Evolutionary conservation across 371 early-diverging fungal genomes (phyloP), one percentile per base, ranked within the genome.

Genomic region (Zychaea mexicana): DNA sequence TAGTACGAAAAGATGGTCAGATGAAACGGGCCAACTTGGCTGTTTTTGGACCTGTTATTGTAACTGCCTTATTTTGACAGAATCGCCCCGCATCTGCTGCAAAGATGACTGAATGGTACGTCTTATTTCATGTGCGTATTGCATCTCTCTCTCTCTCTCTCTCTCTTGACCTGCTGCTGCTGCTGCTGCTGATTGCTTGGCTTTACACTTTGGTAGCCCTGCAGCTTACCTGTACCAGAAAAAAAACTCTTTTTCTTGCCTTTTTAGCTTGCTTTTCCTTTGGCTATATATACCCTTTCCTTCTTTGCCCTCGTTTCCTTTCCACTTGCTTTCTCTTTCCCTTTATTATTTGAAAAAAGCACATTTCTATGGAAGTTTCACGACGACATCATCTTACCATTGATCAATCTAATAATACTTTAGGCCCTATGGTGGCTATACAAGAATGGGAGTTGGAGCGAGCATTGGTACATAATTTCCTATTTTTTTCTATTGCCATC

Each of bases 391-490:
- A 5, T 33, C 8, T 12, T 33, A 55, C 55, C 28, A 47, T 63
- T 27, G 65, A 68, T 42, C 54, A 70, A 57, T 68, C 67, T 46
- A 64, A 57, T 21, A 76, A 61, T 28, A 76, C 76, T 8, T 46
- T 76, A 19, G 71, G 73, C 3, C 73, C 76, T 10, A 42, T 53
- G 33, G 39, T 70, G 3, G 71, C 73, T 68, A 72, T 76, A 12
- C 67, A 70, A 33, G 76, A 76, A 28, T 76, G 76, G 76, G 76
- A 76, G 61, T 64, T 72, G 0, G 76, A 76, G 54, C 63, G 76
- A 65, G 76, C 68, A 9, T 68, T 68, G 24, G 76, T 76, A 72
- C n/a, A n/a, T n/a, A n/a, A 64, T 6, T 32, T 13, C 21, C 17
- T n/a, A 21, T 47, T 6, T 22, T 47, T 38, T 8, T 33, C n/a